Evolutionary conservation across 768 basidiomycete species (phyloP).

Genomic region (Kwoniella sp.): DNA sequence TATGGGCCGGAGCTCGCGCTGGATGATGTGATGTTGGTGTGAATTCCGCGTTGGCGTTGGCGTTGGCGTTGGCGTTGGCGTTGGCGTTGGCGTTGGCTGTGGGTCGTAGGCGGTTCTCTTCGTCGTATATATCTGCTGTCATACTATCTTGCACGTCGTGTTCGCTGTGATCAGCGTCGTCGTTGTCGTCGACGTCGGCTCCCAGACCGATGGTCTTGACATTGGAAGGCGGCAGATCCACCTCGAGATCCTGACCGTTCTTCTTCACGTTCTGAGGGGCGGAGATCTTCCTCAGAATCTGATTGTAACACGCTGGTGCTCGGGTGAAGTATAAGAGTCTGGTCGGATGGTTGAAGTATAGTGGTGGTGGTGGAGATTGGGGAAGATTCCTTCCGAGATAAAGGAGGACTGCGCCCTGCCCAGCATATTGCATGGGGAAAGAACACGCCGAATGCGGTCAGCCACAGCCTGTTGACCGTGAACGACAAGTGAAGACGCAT

Average conservation of each 20-base stretch:
- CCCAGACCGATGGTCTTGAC: constrained; percentile 26
- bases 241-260: neutral
- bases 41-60: neutral
- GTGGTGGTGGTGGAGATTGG: constrained; percentile 30
- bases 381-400: constrained; percentile 33
- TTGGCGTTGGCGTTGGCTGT: too few species aligned
- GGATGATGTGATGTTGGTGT: neutral
- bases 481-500: too few species aligned
- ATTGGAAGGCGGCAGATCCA: constrained; percentile 22
- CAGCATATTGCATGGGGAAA: neutral
- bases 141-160: neutral
- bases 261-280: neutral
- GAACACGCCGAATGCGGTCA: too few species aligned
- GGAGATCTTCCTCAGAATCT: constrained; percentile 3
- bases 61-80: too few species aligned
- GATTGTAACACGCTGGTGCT: constrained; percentile 31
- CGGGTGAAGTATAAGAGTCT: constrained; percentile 29
- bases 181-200: neutral
- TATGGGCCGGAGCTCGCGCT: neutral
- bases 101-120: neutral
- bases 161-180: neutral
- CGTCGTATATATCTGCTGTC: neutral
- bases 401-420: constrained; percentile 25
- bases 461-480: too few species aligned
- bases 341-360: constrained; percentile 38